phyloP scores from a whole-genome alignment of 2,329 filamentous ascomycete genomes.

The Colletotrichum destructivum region DNA sequence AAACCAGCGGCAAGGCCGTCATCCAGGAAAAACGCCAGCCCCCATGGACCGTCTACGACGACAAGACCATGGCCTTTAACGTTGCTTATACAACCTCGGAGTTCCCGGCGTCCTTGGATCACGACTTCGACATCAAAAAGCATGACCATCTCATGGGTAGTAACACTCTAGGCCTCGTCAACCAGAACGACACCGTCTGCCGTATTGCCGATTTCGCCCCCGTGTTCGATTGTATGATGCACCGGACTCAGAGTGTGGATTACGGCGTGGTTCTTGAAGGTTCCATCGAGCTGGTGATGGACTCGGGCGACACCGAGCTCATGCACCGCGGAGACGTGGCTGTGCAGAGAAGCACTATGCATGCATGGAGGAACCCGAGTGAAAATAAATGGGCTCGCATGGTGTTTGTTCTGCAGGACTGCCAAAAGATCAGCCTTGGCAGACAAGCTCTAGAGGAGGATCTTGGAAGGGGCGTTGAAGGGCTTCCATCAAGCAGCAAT shows the following conservation, averaged over 20 bases:
- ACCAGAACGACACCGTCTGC: slow-evolving; percentile 53
- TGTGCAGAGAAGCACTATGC: slow-evolving; percentile 60
- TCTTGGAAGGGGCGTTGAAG: slow-evolving; percentile 20
- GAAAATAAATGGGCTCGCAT: slow-evolving; percentile 56
- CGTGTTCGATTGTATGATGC: slow-evolving; percentile 55
- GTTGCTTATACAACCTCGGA: slow-evolving; percentile 59
- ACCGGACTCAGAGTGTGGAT: slow-evolving; percentile 61
- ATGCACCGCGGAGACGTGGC: slow-evolving; percentile 60
- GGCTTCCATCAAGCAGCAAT: too few relatives aligned
- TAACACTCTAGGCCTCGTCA: slow-evolving; percentile 58
- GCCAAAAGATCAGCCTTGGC: slow-evolving; percentile 8
- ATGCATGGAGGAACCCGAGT: slow-evolving; percentile 57
- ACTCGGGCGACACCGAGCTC: slow-evolving; percentile 56
- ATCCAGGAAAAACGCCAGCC: neutral
- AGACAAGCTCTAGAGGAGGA: neutral
- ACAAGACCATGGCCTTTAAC: slow-evolving; percentile 54
- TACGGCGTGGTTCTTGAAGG: slow-evolving; percentile 63
- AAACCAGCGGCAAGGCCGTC: too few relatives aligned
- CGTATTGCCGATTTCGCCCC: slow-evolving; percentile 55
- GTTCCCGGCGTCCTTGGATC: slow-evolving; percentile 57
- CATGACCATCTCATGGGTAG: slow-evolving; percentile 53
- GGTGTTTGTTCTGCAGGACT: slow-evolving; percentile 39
- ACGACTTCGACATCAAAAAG: slow-evolving; percentile 56
- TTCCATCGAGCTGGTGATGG: slow-evolving; percentile 58
- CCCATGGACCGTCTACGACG: slow-evolving; percentile 46